A percentile compares a stretch with the other conserved stretches of the same genome.
Evolutionary conservation across 768 basidiomycete species (phyloP).

Genomic region (Postia placenta): DNA sequence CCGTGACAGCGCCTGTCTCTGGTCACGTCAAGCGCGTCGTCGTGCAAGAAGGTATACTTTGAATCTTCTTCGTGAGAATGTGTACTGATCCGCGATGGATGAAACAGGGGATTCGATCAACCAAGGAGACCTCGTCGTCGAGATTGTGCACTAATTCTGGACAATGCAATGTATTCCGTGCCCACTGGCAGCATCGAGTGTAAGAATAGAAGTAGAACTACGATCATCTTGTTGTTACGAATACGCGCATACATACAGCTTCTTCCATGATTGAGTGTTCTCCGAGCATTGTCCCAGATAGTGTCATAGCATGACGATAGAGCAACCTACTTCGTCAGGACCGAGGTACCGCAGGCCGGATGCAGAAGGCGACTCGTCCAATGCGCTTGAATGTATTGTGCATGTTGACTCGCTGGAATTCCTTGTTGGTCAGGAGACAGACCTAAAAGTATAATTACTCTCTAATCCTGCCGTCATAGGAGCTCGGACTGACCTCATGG

Average conservation of each 20-base stretch:
- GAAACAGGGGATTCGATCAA: constrained; percentile 82
- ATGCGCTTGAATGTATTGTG: background rate
- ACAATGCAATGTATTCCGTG: background rate
- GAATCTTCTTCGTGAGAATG: background rate
- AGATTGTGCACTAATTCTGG: constrained; percentile 63
- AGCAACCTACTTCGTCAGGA: background rate
- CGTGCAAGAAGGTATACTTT: constrained; percentile 72
- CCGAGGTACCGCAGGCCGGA: background rate
- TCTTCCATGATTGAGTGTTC: background rate
- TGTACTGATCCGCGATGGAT: constrained; percentile 3
- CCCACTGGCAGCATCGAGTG: constrained; percentile 8
- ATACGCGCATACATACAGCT: constrained; percentile 1
- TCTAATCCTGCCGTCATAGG: background rate
- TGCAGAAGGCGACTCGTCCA: background rate
- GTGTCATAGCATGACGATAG: background rate
- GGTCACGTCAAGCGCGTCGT: constrained; percentile 93
- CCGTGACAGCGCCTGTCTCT: constrained; percentile 93
- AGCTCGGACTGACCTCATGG: background rate
- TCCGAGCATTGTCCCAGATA: background rate
- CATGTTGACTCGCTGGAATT: background rate
- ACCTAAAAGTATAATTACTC: background rate
- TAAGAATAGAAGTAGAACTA: constrained; percentile 14
- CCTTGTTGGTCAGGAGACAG: background rate
- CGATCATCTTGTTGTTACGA: constrained; percentile 5
- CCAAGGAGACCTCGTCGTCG: constrained; percentile 87